Conservation (phyloP, 2,329 filamentous ascomycete genomes). For the Penicillium palitans region DNA sequence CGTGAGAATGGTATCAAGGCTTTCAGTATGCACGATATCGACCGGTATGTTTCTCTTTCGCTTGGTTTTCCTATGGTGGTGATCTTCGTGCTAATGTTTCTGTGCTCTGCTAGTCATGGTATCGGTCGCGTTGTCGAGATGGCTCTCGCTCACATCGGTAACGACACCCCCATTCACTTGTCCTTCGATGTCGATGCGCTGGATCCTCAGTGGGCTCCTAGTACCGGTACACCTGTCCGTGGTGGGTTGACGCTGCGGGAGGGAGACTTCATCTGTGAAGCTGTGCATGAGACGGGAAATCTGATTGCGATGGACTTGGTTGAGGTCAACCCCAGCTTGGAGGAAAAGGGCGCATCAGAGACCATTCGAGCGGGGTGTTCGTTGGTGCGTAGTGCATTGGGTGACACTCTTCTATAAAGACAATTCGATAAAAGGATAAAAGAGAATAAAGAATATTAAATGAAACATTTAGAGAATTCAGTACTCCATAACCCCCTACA, state of each 20-base stretch:
- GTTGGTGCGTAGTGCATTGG: conserved; percentile 84
- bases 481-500: neutral
- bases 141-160: conserved; percentile 94
- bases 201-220: conserved; percentile 94
- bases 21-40: conserved; percentile 98
- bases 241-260: conserved; percentile 91
- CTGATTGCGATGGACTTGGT: conserved; percentile 79
- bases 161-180: conserved; percentile 92
- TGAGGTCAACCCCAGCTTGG: conserved; percentile 75
- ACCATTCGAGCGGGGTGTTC: conserved; percentile 90
- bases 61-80: neutral
- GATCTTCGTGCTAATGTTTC: conserved; percentile 5
- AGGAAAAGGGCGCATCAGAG: conserved; percentile 70
- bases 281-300: conserved; percentile 75
- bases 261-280: conserved; percentile 95
- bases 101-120: conserved; percentile 63
- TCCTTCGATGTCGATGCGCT: conserved; percentile 97
- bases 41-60: conserved; percentile 60
- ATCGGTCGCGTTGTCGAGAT: conserved; percentile 97
- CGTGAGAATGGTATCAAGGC: conserved; percentile 88
- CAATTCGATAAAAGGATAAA: neutral
- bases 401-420: conserved; percentile 78
- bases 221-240: conserved; percentile 90
- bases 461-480: neutral
- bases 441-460: neutral